Base-by-base conservation (phyloP, 352 stramenopile genomes). In the Pythium pyrilobum region DNA sequence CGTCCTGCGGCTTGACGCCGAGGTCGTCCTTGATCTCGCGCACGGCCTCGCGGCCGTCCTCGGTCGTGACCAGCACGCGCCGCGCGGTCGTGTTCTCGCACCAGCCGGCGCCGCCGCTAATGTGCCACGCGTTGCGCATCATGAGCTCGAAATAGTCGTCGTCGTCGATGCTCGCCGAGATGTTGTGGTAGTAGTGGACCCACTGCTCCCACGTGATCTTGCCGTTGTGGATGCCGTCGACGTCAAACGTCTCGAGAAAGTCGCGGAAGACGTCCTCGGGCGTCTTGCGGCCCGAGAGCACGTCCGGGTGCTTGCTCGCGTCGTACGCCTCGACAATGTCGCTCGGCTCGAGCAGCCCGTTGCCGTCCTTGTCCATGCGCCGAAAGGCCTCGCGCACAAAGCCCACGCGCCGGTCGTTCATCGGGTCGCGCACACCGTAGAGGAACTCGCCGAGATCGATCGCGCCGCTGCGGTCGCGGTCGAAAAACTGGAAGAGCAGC, bases 101-200 rank as follows among this genome's bases (percentile, higher is more conserved):
- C 62, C 60, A 71, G 34, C 81, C 82, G 11, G 52, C 39, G 6
- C 81, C 80, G 8, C 72, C 71, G 24, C 59, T 70, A 33, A 90
- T 78, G 29, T 85, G 72, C 72, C 74, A 85, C 20, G 77, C 83
- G 42, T 89, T 96, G 58, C 85, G 82, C 59, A 97, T 88, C 78
- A 97, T 96, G 23, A 92, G 67, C 62, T 96, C 86, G 52, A 97
- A 97, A 47, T 90, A 94, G 48, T 96, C 83, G 57, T 97, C 85
- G 45, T 89, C 75, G 29, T 95, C 88, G 52, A 97, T 92, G 40
- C 69, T 86, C 5, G 85, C 85, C 41, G 78, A 92, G 5, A 97
- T 67, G 66, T 96, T 96, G 34, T 85, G 68, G 64, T 97, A 97
- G 68, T 97, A 97, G 37, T 89, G 67, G 15, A 62, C 57, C 78